Conservation (phyloP, 2,329 filamentous ascomycete species). For the Thelonectria rubi region DNA sequence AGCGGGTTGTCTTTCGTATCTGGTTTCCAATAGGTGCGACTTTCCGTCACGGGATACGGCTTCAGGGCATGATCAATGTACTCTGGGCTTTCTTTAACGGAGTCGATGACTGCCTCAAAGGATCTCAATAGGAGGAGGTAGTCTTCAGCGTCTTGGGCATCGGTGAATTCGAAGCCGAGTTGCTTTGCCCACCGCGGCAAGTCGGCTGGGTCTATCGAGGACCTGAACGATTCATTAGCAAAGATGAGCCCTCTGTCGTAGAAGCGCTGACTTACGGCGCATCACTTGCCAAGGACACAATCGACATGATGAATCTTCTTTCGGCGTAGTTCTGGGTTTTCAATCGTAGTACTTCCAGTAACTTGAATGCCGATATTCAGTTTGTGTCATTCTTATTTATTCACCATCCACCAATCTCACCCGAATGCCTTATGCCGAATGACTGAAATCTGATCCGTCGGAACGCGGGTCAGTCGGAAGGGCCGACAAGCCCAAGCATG, state of each 20-base stretch:
- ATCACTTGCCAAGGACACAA: not conserved
- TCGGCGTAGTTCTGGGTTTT: no score
- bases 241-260: no score
- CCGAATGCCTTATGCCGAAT: no score
- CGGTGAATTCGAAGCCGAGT: slow-evolving; percentile 17
- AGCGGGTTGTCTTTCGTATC: slow-evolving; percentile 41
- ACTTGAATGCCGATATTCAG: no score
- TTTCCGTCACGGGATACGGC: slow-evolving; percentile 21
- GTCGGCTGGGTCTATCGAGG: not conserved
- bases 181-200: not conserved
- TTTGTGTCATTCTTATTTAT: no score
- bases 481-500: no score
- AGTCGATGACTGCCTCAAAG: slow-evolving; percentile 41
- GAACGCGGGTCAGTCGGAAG: no score
- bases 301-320: slow-evolving; percentile 45
- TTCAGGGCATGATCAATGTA: slow-evolving; percentile 39
- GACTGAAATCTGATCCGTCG: no score
- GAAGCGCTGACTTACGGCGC: not conserved
- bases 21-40: slow-evolving; percentile 38
- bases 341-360: no score
- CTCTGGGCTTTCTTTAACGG: slow-evolving; percentile 39
- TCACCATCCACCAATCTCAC: no score
- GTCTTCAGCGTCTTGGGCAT: slow-evolving; percentile 39
- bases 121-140: slow-evolving; percentile 42
- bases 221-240: not conserved